Conservation (phyloP, 2,329 filamentous ascomycete genomes). For the Neonectria coccinea region DNA sequence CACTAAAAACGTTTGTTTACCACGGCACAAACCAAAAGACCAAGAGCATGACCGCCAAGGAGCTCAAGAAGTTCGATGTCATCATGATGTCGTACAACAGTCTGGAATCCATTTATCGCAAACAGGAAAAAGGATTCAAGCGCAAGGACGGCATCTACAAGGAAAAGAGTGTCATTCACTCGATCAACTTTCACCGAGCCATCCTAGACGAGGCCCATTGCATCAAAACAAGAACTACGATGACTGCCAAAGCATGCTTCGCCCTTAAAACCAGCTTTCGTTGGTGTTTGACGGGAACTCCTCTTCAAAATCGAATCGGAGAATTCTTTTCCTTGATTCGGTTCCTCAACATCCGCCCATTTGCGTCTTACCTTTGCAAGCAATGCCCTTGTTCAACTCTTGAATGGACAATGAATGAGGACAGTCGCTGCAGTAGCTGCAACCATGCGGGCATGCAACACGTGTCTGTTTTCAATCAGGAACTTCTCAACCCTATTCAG, state of each 20-base stretch:
- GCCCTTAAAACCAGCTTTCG: conserved; percentile 88
- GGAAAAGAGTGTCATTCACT: conserved; percentile 83
- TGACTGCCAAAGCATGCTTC: conserved; percentile 95
- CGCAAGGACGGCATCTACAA: conserved; percentile 85
- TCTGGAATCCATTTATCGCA: conserved; percentile 90
- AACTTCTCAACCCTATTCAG: conserved; percentile 87
- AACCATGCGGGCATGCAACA: conserved; percentile 57
- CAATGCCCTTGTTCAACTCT: conserved; percentile 82
- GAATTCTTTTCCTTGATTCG: conserved; percentile 96
- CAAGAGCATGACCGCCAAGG: conserved; percentile 79
- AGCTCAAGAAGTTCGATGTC: conserved; percentile 86
- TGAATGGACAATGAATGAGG: conserved; percentile 83
- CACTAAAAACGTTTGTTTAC: conserved; percentile 89
- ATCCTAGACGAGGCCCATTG: conserved; percentile 96
- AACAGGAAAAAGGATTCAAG: conserved; percentile 90
- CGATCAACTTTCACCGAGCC: conserved; percentile 87
- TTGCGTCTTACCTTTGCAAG: conserved; percentile 95
- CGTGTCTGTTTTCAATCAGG: conserved; percentile 84
- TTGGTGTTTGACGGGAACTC: conserved; percentile 96
- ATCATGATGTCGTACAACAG: conserved; percentile 98
- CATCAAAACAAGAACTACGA: conserved; percentile 90
- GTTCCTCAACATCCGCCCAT: conserved; percentile 89
- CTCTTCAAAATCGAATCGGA: conserved; percentile 95
- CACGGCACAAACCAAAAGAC: conserved; percentile 88
- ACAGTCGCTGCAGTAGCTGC: conserved; percentile 78